phyloP scores from a whole-genome alignment of 2,329 filamentous ascomycete species.

The Metarhizium album region DNA sequence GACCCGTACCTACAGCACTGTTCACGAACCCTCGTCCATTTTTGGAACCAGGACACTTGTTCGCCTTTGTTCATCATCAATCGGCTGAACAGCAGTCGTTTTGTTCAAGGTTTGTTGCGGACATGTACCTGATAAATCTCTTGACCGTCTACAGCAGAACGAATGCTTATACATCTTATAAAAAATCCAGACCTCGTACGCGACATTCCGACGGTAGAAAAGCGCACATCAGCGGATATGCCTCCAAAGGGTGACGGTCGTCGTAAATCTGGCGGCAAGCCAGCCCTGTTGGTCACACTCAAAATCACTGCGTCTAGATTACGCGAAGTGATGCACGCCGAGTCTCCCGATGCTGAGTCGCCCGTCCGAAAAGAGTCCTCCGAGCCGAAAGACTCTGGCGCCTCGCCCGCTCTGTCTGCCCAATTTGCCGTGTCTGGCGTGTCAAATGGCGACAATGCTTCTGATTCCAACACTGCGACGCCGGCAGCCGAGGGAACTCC shows the following conservation, averaged over 20 bases:
- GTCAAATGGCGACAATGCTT: constrained; percentile 44
- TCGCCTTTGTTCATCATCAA: not conserved
- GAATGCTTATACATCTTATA: not conserved
- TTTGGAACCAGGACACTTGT: too few species aligned
- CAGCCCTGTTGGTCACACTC: constrained; percentile 37
- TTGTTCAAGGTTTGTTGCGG: not conserved
- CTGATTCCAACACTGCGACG: constrained; percentile 50
- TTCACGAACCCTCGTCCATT: not conserved
- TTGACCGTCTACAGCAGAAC: not conserved
- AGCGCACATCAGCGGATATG: constrained; percentile 17
- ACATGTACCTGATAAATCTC: not conserved
- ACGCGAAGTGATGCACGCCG: constrained; percentile 36
- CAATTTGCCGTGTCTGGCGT: constrained; percentile 27
- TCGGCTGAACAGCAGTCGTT: not conserved
- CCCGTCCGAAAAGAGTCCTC: constrained; percentile 22
- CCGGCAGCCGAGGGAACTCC: constrained; percentile 46
- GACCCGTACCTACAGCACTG: not conserved
- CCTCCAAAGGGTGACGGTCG: constrained; percentile 24
- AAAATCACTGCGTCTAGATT: constrained; percentile 40
- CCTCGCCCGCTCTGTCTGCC: constrained; percentile 34
- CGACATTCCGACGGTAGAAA: not conserved
- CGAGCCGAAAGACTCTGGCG: constrained; percentile 26
- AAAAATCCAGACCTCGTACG: not conserved
- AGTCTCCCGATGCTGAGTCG: constrained; percentile 32
- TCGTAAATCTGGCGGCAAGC: constrained; percentile 27